Percentiles rank a stretch among this genome's conserved stretches.
Conservation (phyloP, 2,329 filamentous ascomycete species). For the Claviceps pusilla region DNA sequence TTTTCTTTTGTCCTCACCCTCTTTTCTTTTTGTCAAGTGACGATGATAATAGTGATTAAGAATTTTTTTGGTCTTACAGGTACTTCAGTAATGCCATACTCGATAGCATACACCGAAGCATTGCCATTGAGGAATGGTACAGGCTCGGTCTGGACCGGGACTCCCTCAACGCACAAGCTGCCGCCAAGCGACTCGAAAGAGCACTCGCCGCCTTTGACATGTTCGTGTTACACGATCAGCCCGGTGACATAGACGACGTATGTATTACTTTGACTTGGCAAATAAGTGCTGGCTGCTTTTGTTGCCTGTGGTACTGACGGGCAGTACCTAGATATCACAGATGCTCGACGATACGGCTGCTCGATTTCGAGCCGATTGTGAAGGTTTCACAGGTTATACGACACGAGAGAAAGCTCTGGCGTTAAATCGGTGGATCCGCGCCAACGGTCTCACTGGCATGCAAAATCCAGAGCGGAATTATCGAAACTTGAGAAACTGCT, state of each 20-base stretch:
- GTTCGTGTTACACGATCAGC: slow-evolving; percentile 62
- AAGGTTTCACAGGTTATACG: slow-evolving; percentile 38
- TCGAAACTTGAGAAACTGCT: slow-evolving; percentile 69
- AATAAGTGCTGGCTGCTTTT: background rate
- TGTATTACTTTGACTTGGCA: slow-evolving; percentile 10
- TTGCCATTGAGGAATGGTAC: slow-evolving; percentile 67
- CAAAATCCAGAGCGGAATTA: slow-evolving; percentile 52
- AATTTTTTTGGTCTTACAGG: slow-evolving; percentile 23
- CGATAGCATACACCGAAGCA: slow-evolving; percentile 63
- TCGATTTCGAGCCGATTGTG: slow-evolving; percentile 37
- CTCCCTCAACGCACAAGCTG: slow-evolving; percentile 20
- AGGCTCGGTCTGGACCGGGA: slow-evolving; percentile 15
- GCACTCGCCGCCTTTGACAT: slow-evolving; percentile 76
- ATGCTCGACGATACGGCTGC: slow-evolving; percentile 49
- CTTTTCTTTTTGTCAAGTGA: background rate
- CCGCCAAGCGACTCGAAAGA: slow-evolving; percentile 42
- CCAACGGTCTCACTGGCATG: slow-evolving; percentile 55
- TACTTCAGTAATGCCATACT: slow-evolving; percentile 64
- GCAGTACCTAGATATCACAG: slow-evolving; percentile 35
- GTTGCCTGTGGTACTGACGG: background rate
- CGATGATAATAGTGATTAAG: slow-evolving; percentile 3
- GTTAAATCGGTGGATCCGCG: slow-evolving; percentile 55
- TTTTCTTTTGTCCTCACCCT: background rate
- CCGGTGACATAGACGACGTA: slow-evolving; percentile 62
- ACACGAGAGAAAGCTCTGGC: slow-evolving; percentile 52